These are phyloP conservation scores for Lagenidium sp. DNA, from an alignment of 352 stramenopile genomes.

Conservation along the genomic window DNA sequence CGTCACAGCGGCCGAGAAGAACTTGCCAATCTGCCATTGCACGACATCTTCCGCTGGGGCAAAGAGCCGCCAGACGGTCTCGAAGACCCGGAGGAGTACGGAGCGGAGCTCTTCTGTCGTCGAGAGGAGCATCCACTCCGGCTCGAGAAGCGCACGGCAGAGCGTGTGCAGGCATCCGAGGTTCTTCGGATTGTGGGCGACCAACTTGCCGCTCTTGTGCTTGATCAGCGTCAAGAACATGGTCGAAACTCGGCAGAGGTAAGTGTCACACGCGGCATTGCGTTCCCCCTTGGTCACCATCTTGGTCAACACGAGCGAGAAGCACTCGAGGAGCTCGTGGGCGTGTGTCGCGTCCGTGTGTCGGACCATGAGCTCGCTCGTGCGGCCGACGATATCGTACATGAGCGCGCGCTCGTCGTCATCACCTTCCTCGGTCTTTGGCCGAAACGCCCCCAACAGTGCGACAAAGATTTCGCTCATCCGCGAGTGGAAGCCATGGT, in stretches of 20 bases:
- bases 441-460: constrained; percentile 61
- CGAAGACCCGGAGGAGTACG: constrained; percentile 38
- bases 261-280: constrained; percentile 37
- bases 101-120: constrained; percentile 25
- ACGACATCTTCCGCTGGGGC: constrained; percentile 25
- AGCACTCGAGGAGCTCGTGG: constrained; percentile 56
- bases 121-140: constrained; percentile 33
- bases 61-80: constrained; percentile 61
- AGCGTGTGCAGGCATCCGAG: constrained; percentile 36
- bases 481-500: constrained; percentile 78
- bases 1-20: constrained; percentile 23
- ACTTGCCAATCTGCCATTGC: constrained; percentile 23
- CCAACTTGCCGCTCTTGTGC: constrained; percentile 41
- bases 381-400: constrained; percentile 63
- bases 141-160: constrained; percentile 26
- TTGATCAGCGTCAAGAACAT: constrained; percentile 48
- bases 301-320: constrained; percentile 49
- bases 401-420: constrained; percentile 22
- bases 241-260: constrained; percentile 54
- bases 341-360: constrained; percentile 65
- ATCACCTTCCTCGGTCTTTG: constrained; percentile 20
- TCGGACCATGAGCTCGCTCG: constrained; percentile 61
- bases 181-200: constrained; percentile 25
- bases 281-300: constrained; percentile 20
- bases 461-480: constrained; percentile 74